Conservation (phyloP, 257 asterid genomes). For the Nicotiana paniculata region DNA sequence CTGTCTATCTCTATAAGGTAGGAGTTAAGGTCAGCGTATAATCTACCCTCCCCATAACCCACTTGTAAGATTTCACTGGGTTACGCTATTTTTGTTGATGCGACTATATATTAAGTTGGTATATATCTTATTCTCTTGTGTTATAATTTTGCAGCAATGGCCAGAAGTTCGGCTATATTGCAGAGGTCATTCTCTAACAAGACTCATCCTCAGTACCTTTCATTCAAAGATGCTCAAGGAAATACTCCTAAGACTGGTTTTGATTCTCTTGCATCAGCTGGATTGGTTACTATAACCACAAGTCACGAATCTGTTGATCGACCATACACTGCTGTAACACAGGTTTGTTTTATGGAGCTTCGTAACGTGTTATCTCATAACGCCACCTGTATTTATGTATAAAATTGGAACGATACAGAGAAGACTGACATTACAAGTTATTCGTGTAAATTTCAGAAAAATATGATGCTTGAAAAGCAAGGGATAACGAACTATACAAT, state of each 20-base stretch:
- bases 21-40: too few species aligned
- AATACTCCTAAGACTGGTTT: conserved; percentile 45
- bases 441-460: conserved; percentile 21
- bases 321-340: conserved; percentile 26
- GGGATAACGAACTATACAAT: conserved; percentile 33
- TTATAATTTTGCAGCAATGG: conserved; percentile 31
- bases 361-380: neutral
- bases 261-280: conserved; percentile 60
- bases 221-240: conserved; percentile 29
- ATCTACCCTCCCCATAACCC: too few species aligned
- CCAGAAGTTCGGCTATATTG: conserved; percentile 38
- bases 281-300: conserved; percentile 45
- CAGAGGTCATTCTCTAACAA: conserved; percentile 59
- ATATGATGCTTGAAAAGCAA: conserved; percentile 33
- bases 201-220: conserved; percentile 35
- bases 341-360: conserved; percentile 25
- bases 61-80: too few species aligned
- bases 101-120: too few species aligned
- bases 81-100: too few species aligned
- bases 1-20: too few species aligned
- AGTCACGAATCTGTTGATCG: conserved; percentile 32
- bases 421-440: too few species aligned
- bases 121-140: neutral
- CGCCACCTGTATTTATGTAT: too few species aligned
- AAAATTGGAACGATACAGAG: too few species aligned